Conservation (phyloP, 495 filamentous ascomycete genomes). For the Aspergillus homomorphus region DNA sequence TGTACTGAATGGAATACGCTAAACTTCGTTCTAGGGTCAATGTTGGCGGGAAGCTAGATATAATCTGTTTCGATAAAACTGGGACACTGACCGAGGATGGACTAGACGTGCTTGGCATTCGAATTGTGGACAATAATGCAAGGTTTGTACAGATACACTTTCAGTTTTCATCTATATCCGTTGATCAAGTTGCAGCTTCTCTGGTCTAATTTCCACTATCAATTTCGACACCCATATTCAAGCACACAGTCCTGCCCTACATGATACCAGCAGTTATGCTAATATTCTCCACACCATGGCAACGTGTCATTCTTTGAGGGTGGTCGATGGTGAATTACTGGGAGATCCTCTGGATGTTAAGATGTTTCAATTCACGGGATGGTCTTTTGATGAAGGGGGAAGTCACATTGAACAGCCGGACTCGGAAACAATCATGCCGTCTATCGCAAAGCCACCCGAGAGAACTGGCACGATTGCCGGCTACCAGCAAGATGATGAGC, state of each 20-base stretch:
- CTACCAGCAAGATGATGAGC: conserved; percentile 6
- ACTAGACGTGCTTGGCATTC: conserved; percentile 86
- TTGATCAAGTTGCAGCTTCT: conserved; percentile 47
- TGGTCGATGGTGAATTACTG: conserved; percentile 81
- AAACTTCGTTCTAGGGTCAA: conserved; percentile 62
- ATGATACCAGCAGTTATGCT: conserved; percentile 61
- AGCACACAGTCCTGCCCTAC: conserved; percentile 46
- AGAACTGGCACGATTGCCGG: not conserved
- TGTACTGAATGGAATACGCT: conserved; percentile 7
- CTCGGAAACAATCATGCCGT: conserved; percentile 67
- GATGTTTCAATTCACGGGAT: conserved; percentile 97
- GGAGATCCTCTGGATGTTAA: conserved; percentile 96
- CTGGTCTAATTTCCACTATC: conserved; percentile 55
- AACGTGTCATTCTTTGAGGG: conserved; percentile 88
- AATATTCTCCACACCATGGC: conserved; percentile 90
- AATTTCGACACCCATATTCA: conserved; percentile 50
- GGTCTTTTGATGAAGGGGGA: conserved; percentile 85
- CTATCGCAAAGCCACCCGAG: conserved; percentile 78
- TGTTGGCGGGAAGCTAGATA: conserved; percentile 90
- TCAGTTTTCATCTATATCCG: not conserved
- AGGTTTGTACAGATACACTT: conserved; percentile 26
- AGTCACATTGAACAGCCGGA: conserved; percentile 46
- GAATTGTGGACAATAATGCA: conserved; percentile 64
- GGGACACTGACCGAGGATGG: conserved; percentile 97
- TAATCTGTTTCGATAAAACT: conserved; percentile 98